Percentiles rank a stretch among this genome's conserved stretches.
phyloP scores from a whole-genome alignment of 2,329 filamentous ascomycete species.

The Atkinsonella hypoxylon region DNA sequence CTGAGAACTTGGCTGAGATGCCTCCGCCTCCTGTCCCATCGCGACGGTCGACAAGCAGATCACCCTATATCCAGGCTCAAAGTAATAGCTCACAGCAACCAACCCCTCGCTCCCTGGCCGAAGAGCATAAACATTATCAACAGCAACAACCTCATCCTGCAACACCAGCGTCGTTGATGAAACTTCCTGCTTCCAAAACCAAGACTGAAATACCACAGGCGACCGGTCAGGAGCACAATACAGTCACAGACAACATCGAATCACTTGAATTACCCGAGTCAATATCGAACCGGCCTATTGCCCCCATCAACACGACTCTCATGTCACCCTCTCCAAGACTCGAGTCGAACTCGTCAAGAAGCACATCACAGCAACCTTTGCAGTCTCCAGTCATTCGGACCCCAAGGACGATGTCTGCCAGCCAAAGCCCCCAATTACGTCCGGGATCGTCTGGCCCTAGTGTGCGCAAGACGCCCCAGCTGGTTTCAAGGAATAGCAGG shows the following conservation, averaged over 20 bases:
- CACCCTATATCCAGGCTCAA: constrained; percentile 53
- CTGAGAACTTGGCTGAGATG: constrained; percentile 53
- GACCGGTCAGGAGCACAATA: constrained; percentile 16
- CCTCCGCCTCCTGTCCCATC: constrained; percentile 56
- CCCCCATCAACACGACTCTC: constrained; percentile 31
- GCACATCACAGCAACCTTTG: constrained; percentile 35
- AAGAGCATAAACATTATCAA: constrained; percentile 6
- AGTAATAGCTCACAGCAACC: constrained; percentile 19
- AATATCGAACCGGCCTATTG: constrained; percentile 21
- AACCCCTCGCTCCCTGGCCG: constrained; percentile 4
- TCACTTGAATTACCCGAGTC: constrained; percentile 63
- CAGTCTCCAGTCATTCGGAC: constrained; percentile 37
- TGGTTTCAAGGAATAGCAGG: constrained; percentile 46
- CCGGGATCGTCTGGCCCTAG: constrained; percentile 37
- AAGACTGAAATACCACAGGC: constrained; percentile 34
- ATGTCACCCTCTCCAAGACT: constrained; percentile 21
- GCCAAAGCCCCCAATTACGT: constrained; percentile 51
- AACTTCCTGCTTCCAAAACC: constrained; percentile 46
- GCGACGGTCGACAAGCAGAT: constrained; percentile 51
- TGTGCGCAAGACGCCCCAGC: constrained; percentile 40
- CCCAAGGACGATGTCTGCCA: constrained; percentile 37
- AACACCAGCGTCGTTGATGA: constrained; percentile 83
- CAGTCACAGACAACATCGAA: constrained; percentile 41
- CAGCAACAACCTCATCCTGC: constrained; percentile 45
- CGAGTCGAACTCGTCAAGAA: constrained; percentile 34